These are phyloP conservation scores for Trichoderma polysporum DNA, from an alignment of 2,329 filamentous ascomycete species.

Conservation along the genomic window DNA sequence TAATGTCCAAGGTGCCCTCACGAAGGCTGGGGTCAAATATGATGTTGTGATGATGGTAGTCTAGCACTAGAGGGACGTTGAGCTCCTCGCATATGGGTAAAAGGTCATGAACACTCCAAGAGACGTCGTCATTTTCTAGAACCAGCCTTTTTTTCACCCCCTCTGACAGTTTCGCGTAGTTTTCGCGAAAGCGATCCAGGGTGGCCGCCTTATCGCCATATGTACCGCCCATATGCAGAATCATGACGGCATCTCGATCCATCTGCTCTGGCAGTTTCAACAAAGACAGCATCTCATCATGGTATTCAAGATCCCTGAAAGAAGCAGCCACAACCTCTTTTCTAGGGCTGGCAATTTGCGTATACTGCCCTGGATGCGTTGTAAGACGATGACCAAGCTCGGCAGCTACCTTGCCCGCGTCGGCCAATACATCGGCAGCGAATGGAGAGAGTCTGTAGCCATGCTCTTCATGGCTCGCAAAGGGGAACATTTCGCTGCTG, in stretches of 20 bases:
- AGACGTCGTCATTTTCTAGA: constrained; percentile 91
- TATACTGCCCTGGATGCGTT: constrained; percentile 90
- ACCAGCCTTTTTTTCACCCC: constrained; percentile 79
- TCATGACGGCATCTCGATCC: constrained; percentile 87
- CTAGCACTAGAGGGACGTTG: constrained; percentile 89
- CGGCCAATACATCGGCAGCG: constrained; percentile 72
- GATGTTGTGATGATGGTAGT: constrained; percentile 96
- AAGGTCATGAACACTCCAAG: constrained; percentile 88
- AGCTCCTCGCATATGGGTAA: constrained; percentile 88
- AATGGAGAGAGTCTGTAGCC: constrained; percentile 85
- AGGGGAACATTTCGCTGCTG: constrained; percentile 96
- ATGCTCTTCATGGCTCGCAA: constrained; percentile 83
- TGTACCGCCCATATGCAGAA: constrained; percentile 86
- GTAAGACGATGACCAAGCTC: constrained; percentile 82
- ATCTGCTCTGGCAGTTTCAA: constrained; percentile 75
- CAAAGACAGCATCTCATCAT: constrained; percentile 78
- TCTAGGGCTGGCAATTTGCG: constrained; percentile 82
- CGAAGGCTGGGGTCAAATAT: constrained; percentile 73
- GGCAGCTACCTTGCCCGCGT: constrained; percentile 73
- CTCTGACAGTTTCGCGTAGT: constrained; percentile 66
- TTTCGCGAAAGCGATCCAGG: constrained; percentile 72
- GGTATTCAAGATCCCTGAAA: constrained; percentile 81
- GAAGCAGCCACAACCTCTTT: constrained; percentile 73
- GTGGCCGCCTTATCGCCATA: constrained; percentile 85
- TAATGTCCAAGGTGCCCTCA: constrained; percentile 83